phyloP scores from a whole-genome alignment of 148 eudicot species.

The Oxyria digyna region DNA sequence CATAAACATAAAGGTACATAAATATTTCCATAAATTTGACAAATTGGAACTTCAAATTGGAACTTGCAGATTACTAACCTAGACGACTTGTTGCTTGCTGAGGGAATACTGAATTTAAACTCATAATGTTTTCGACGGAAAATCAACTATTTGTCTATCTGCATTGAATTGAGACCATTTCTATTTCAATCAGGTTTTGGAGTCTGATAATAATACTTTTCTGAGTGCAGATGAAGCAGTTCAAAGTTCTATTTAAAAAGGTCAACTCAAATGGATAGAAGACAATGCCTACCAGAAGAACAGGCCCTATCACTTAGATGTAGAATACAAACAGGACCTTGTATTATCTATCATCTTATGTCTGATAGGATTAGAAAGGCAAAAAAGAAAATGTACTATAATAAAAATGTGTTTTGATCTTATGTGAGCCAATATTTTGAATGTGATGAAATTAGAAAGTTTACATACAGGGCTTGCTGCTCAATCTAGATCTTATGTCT shows the following conservation, averaged over 20 bases:
- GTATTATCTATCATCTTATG: too few species aligned
- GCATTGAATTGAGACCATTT: too few species aligned
- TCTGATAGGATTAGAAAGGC: too few species aligned
- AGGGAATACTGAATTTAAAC: conserved; percentile 51
- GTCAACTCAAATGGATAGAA: too few species aligned
- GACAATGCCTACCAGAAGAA: not conserved
- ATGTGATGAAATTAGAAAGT: not conserved
- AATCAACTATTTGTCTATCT: not conserved
- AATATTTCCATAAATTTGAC: not conserved
- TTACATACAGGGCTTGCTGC: not conserved
- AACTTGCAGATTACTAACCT: conserved; percentile 78
- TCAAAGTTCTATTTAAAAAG: not conserved
- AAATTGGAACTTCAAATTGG: not conserved
- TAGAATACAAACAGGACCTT: not conserved
- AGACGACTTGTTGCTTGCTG: conserved; percentile 87
- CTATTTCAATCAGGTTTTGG: too few species aligned
- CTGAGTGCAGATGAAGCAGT: not conserved
- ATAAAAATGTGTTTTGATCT: not conserved
- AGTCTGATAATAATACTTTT: too few species aligned
- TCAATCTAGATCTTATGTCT: too few species aligned
- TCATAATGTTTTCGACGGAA: conserved; percentile 7
- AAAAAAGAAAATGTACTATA: too few species aligned
- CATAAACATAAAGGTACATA: conserved; percentile 83
- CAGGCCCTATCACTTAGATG: not conserved
- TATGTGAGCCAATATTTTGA: not conserved